A percentile compares a stretch with the other conserved stretches of the same genome.
Conservation (phyloP, 2,329 filamentous ascomycete genomes). For the Fusarium verrucosum region DNA sequence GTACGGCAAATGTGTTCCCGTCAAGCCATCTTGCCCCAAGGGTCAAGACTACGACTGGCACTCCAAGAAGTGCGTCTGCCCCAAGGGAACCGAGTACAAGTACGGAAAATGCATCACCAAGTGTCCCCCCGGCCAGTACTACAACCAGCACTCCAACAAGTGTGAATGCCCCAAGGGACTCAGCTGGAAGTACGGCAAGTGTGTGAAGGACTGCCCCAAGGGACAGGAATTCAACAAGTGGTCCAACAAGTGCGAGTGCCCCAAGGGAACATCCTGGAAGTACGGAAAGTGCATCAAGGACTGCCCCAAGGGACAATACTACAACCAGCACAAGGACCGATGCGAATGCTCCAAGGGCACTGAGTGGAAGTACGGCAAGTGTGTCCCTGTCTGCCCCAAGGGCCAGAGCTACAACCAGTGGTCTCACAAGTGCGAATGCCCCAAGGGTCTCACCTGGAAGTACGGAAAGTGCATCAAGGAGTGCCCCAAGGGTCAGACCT, state of each 20-base stretch:
- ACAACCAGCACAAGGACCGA: neutral
- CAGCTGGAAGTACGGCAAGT: conserved; percentile 13
- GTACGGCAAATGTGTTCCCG: conserved; percentile 10
- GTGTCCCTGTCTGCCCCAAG: conserved; percentile 13
- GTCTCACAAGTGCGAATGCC: conserved; percentile 18
- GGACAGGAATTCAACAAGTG: conserved; percentile 9
- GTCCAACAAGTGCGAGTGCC: conserved; percentile 8
- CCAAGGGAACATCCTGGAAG: neutral
- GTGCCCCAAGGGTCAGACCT: conserved; percentile 18
- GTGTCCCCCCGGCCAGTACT: neutral
- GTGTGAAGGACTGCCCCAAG: conserved; percentile 13
- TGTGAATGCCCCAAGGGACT: conserved; percentile 17
- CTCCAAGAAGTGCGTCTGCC: conserved; percentile 8
- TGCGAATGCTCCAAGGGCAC: conserved; percentile 21
- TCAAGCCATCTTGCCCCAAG: neutral
- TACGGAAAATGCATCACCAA: conserved; percentile 21
- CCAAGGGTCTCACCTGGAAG: conserved; percentile 4
- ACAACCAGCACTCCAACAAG: neutral
- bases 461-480: conserved; percentile 10
- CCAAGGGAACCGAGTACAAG: neutral
- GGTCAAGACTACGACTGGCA: conserved; percentile 13
- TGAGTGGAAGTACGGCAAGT: conserved; percentile 11
- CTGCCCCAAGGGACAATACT: conserved; percentile 16
- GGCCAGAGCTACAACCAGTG: conserved; percentile 19
- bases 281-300: conserved; percentile 8